Percentiles rank a stretch among this genome's conserved stretches.
These are phyloP conservation scores for Penicillium turbatum DNA, from an alignment of 495 filamentous ascomycete species.

Conservation along the genomic window DNA sequence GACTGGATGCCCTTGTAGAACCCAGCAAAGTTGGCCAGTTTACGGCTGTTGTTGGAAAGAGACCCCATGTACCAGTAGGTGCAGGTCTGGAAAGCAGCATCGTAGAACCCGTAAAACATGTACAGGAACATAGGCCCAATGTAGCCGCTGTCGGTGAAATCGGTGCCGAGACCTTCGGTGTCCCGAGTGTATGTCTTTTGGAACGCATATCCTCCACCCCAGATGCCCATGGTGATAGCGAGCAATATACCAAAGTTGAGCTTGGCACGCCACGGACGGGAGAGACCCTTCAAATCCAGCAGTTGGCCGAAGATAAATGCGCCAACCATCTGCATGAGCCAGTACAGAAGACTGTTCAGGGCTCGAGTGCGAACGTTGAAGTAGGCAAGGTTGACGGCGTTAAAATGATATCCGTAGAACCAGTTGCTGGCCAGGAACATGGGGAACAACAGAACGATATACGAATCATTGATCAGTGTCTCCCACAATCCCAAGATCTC, in stretches of 20 bases:
- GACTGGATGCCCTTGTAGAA: slow-evolving; percentile 98
- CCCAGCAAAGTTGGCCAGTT: slow-evolving; percentile 86
- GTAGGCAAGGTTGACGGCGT: slow-evolving; percentile 55
- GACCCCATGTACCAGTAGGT: slow-evolving; percentile 96
- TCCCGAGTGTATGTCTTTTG: slow-evolving; percentile 61
- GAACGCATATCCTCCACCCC: slow-evolving; percentile 84
- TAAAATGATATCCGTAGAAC: slow-evolving; percentile 52
- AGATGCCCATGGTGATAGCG: slow-evolving; percentile 72
- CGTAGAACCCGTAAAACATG: slow-evolving; percentile 90
- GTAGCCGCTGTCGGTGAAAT: slow-evolving; percentile 65
- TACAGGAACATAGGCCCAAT: slow-evolving; percentile 85
- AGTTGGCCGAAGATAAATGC: slow-evolving; percentile 73
- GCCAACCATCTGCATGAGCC: slow-evolving; percentile 80
- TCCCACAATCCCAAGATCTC: slow-evolving; percentile 77
- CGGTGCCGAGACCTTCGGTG: slow-evolving; percentile 43
- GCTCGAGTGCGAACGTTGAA: slow-evolving; percentile 81
- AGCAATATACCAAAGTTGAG: slow-evolving; percentile 61
- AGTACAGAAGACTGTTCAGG: slow-evolving; percentile 83
- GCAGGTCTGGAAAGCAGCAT: slow-evolving; percentile 79
- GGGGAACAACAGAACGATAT: slow-evolving; percentile 80
- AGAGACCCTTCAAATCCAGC: slow-evolving; percentile 60
- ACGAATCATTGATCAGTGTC: slow-evolving; percentile 65
- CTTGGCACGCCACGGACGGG: slow-evolving; percentile 73
- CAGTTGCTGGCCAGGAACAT: slow-evolving; percentile 64
- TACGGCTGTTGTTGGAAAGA: slow-evolving; percentile 84